Evolutionary conservation across 306 rosid genomes (phyloP), one percentile per base, ranked within the genome.

Genomic region (Medicago ruthenica): DNA sequence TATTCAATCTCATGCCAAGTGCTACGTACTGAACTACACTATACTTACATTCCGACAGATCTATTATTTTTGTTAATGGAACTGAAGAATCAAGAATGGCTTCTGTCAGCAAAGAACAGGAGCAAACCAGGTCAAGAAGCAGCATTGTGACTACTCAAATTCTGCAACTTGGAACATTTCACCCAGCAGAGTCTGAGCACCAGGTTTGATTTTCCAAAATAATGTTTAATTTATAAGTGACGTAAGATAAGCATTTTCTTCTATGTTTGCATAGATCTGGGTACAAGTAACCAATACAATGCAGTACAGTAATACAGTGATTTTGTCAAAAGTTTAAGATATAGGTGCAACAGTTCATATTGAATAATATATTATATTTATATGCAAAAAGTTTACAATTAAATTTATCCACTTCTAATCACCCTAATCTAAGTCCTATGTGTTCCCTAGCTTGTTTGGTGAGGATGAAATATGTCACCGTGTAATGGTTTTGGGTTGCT

Each of bases 181-280:
- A 86, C 81, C 88, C 91, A 27, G 97, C 98, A 4, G 97, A 92
- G 81, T 81, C 97, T 55, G 98, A 90, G 73, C 97, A 95, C 82
- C 98, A 95, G 97, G 98, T 95, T 73, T 14, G 64, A 17, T 37
- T 55, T 50, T 59, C 75, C 73, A 53, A 63, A 62, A 16, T 75
- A 18, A 24, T 82, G 37, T 69, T 51, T 73, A 37, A 37, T 74
- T 12, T 40, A 14, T 24, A 14, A 8, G 58, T 13, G 77, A 67
- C 68, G 42, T 65, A 40, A 34, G 67, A 78, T 72, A 64, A 17
- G 8, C 24, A 50, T 51, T 60, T 27, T 53, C 47, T 72, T 48
- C 45, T n/a, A 42, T 45, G 61, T 57, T 67, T 68, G 70, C 74
- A 54, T 18, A 47, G 12, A 58, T 68, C 24, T 21, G 55, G 18